Base-by-base conservation (phyloP, 2,329 filamentous ascomycete genomes). In the Exophiala dermatitidis region DNA sequence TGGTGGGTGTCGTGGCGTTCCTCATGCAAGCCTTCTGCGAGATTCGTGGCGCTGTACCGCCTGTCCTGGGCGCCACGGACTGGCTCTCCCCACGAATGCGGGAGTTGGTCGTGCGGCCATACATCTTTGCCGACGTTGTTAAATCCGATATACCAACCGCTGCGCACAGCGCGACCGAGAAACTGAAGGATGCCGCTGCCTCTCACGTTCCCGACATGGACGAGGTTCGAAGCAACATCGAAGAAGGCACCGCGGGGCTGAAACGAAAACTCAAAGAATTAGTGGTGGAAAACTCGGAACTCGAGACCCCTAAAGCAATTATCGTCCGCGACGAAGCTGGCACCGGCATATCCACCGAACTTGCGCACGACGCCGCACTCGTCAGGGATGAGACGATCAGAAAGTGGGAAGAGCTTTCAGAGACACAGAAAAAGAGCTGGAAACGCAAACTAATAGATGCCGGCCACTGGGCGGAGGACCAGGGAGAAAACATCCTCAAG, bases 381-480 rank as follows among this genome's bases (percentile, higher is more conserved):
- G 46, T 61, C 10, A 52, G 57, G 19, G 49, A 58, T 19, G 62
- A 59, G 26, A 61, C 58, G n/a, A 12, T 63, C 9, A 82, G 76
- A 68, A 73, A 76, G 50, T 94, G 88, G 87, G 82, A 89, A 53
- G 81, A 90, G 54, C 70, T 95, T 42, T 74, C 74, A 4, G 72
- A 77, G 8, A 70, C 79, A 50, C 80, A 90, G 68, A 80, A 80
- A 66, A 71, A 74, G 48, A 72, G 74, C 12, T 94, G 89, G 89
- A 88, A 82, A 71, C 69, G 78, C 60, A 80, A 77, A 65, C 75
- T 94, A 34, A 74, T 75, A 51, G 76, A 83, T 50, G 83, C 86
- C 0, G 88, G 88, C 0, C 81, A 89, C 59, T 94, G 88, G 88
- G 80, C 80, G n/a, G 82, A 84, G 65, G 77, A 81, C 36, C 86